Base-by-base conservation (phyloP, 2,329 filamentous ascomycete species). In the Gliomastix tumulicola region DNA sequence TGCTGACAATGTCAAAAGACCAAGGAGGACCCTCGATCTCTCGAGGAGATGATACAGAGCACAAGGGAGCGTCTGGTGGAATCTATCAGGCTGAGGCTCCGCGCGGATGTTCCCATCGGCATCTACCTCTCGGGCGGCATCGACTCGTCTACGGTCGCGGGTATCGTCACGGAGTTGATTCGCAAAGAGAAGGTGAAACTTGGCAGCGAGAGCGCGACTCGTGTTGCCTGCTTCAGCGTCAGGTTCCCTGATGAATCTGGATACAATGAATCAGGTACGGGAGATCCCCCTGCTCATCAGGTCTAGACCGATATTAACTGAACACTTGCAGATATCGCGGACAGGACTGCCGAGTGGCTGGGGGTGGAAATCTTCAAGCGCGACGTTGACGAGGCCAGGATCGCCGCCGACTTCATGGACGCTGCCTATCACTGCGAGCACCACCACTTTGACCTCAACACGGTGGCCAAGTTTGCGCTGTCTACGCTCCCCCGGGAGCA, bases 31-130 rank as follows among this genome's bases (percentile, higher is more conserved):
- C 50, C 52, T 0, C 59, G 69, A 3, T 63, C 58, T 2, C 57
- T 67, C 30, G 59, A 73, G 17, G 71, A 77, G 30, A 69, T 76
- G 54, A 57, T 76, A 3, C 38, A 55, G 16, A 66, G 62, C 3
- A 69, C 77, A 1, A 59, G 72, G 6, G 53, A 70, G 31, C 59
- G 59, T 3, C 46, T 79, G 11, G 47, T 75, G 2, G 71, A 78
- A 21, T 61, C 73, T 0, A 56, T 78, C 10, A 62, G 62, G n/a
- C 44, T 74, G n/a, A 66, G 74, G 6, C 55, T 79, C 9, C 61
- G 66, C n/a, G 74, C 74, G 2, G 75, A 79, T 47, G 75, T 78
- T 0, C 71, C 71, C 1, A 59, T 79, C 4, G 75, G 71, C 3
- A 56, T 79, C 35, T 78, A 74, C 39, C 55, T 79, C 0, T 70